Percentiles rank a stretch among this genome's conserved stretches.
Evolutionary conservation across 768 basidiomycete genomes (phyloP).

Genomic region (Leucosporidium yakuticum): DNA sequence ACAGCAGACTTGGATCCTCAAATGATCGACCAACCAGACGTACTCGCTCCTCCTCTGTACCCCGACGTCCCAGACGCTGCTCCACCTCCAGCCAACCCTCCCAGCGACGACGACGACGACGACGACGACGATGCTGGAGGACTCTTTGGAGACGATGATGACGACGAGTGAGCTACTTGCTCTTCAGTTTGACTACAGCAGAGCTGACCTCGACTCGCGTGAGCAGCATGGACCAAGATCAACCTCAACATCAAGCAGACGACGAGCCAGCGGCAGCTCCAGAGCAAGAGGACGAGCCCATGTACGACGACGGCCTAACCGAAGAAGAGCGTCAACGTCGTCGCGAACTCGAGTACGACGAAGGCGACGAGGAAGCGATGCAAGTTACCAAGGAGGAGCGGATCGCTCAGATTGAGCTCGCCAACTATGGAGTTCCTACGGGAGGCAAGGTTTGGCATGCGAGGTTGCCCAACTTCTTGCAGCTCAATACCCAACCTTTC

Average conservation of each 20-base stretch:
- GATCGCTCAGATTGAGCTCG: constrained; percentile 60
- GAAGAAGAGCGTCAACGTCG: constrained; percentile 27
- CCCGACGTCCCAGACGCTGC: too few species aligned
- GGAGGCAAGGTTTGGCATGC: constrained; percentile 64
- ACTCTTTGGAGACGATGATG: constrained; percentile 37
- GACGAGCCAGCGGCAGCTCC: constrained; percentile 4
- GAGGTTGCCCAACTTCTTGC: constrained; percentile 89
- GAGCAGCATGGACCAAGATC: constrained; percentile 5
- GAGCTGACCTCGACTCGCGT: not conserved
- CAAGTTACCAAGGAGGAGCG: constrained; percentile 32
- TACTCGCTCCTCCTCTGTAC: too few species aligned
- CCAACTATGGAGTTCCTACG: constrained; percentile 50
- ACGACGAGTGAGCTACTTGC: constrained; percentile 12
- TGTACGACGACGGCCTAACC: constrained; percentile 54
- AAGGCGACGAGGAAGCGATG: constrained; percentile 39
- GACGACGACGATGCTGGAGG: constrained; percentile 22
- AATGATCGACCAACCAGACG: too few species aligned
- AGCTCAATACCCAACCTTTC: constrained; percentile 81
- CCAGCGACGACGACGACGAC: constrained; percentile 19
- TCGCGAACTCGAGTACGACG: constrained; percentile 43
- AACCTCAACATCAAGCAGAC: not conserved
- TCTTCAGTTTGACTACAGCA: not conserved
- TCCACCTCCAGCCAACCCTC: too few species aligned
- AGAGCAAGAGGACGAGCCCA: constrained; percentile 9
- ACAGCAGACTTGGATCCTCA: too few species aligned